phyloP scores from a whole-genome alignment of 139 green algal species.

The Spirogloea muscicola region DNA sequence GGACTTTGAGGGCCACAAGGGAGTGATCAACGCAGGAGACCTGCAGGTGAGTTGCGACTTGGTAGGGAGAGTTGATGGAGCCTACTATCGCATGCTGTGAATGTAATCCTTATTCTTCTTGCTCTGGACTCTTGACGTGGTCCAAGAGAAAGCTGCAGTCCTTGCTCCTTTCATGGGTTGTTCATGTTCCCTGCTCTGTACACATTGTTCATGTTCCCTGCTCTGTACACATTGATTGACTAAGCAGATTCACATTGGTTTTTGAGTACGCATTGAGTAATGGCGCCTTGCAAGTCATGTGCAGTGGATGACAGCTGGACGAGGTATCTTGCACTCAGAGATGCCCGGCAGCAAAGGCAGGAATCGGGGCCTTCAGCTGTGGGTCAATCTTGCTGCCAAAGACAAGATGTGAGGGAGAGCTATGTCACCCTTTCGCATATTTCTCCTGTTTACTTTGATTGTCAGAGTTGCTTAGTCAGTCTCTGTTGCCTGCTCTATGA shows the following conservation, averaged over 20 bases:
- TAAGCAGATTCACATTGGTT: too few relatives aligned
- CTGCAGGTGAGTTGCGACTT: slow-evolving; percentile 18
- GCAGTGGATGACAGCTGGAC: slow-evolving; percentile 57
- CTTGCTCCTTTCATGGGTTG: not conserved
- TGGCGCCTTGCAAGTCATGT: too few relatives aligned
- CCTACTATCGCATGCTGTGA: not conserved
- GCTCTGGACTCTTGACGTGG: not conserved
- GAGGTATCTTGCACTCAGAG: slow-evolving; percentile 53
- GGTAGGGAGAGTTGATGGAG: not conserved
- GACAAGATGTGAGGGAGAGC: slow-evolving; percentile 56
- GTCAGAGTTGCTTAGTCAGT: not conserved
- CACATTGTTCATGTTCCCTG: not conserved
- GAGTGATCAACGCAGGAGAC: slow-evolving; percentile 18
- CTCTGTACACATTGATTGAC: too few relatives aligned
- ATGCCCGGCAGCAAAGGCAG: slow-evolving; percentile 25
- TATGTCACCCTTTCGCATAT: not conserved
- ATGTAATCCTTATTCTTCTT: too few relatives aligned
- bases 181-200: not conserved
- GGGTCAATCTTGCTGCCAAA: slow-evolving; percentile 53
- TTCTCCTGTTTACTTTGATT: not conserved
- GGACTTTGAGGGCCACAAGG: slow-evolving; percentile 43
- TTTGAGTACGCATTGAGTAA: too few relatives aligned
- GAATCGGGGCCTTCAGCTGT: slow-evolving; percentile 49
- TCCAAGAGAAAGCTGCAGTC: not conserved
- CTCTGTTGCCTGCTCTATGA: not conserved